Percentiles rank a stretch among this genome's conserved stretches.
Evolutionary conservation across 2,329 filamentous ascomycete genomes (phyloP).

Genomic region (Albophoma yamanashiensis): DNA sequence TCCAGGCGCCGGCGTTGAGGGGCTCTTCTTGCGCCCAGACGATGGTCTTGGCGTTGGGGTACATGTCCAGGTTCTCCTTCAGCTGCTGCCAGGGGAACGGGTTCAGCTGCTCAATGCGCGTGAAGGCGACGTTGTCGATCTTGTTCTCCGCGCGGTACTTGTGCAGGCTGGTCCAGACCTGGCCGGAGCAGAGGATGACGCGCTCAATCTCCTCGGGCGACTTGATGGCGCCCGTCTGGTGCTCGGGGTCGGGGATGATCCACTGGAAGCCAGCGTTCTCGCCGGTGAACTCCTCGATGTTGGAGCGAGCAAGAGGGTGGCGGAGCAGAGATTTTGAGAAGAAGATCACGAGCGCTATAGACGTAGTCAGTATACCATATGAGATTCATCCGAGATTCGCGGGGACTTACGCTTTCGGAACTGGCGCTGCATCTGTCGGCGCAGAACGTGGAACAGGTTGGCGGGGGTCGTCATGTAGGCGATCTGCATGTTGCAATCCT

Average conservation of each 20-base stretch:
- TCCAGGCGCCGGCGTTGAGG: slow-evolving; percentile 94
- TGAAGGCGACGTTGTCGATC: slow-evolving; percentile 85
- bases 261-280: slow-evolving; percentile 83
- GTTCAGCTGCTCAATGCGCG: slow-evolving; percentile 93
- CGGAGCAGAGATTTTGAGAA: slow-evolving; percentile 96
- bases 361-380: neutral
- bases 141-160: slow-evolving; percentile 85
- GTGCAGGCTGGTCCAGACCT: slow-evolving; percentile 82
- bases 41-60: slow-evolving; percentile 95
- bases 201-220: slow-evolving; percentile 81
- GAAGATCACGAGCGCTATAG: slow-evolving; percentile 79
- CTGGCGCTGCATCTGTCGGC: slow-evolving; percentile 96
- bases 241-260: slow-evolving; percentile 87
- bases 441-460: slow-evolving; percentile 92
- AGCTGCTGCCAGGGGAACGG: slow-evolving; percentile 98
- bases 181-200: slow-evolving; percentile 87
- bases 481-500: slow-evolving; percentile 99
- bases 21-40: slow-evolving; percentile 98
- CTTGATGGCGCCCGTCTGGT: slow-evolving; percentile 65
- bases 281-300: slow-evolving; percentile 81
- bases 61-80: slow-evolving; percentile 90
- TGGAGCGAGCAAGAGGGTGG: slow-evolving; percentile 82
- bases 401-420: slow-evolving; percentile 87
- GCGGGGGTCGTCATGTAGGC: slow-evolving; percentile 93
- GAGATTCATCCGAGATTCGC: neutral